These are phyloP conservation scores for Fusarium zealandicum DNA, from an alignment of 2,329 filamentous ascomycete genomes.

Conservation along the genomic window DNA sequence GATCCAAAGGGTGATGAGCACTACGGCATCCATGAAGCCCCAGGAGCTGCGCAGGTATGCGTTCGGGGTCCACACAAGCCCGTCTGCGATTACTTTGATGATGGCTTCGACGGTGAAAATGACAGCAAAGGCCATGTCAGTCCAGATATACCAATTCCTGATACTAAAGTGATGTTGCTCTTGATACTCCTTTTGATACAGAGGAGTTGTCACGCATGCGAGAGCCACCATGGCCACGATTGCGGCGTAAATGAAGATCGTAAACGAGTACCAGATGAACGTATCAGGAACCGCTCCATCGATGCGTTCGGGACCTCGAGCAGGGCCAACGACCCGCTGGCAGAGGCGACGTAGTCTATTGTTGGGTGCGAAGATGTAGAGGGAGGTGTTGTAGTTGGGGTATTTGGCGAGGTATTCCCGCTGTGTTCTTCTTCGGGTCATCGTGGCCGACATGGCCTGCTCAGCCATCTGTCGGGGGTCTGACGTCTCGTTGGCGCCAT, in stretches of 20 bases:
- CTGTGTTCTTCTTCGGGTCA: slow-evolving; percentile 85
- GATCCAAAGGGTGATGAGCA: slow-evolving; percentile 93
- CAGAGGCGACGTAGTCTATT: slow-evolving; percentile 84
- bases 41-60: slow-evolving; percentile 96
- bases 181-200: slow-evolving; percentile 92
- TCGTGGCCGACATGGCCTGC: slow-evolving; percentile 84
- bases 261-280: slow-evolving; percentile 90
- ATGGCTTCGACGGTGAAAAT: slow-evolving; percentile 85
- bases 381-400: slow-evolving; percentile 89
- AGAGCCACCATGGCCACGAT: slow-evolving; percentile 98
- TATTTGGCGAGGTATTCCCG: slow-evolving; percentile 87
- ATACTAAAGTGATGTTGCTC: slow-evolving; percentile 63
- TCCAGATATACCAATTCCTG: slow-evolving; percentile 93
- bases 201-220: slow-evolving; percentile 90
- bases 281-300: slow-evolving; percentile 91
- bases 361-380: slow-evolving; percentile 83
- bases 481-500: slow-evolving; percentile 76
- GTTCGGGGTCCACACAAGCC: slow-evolving; percentile 95
- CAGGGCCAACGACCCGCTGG: slow-evolving; percentile 89
- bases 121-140: slow-evolving; percentile 86
- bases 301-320: slow-evolving; percentile 83
- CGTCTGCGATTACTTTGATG: slow-evolving; percentile 95
- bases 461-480: slow-evolving; percentile 89
- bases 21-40: slow-evolving; percentile 93
- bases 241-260: slow-evolving; percentile 89